phyloP scores from a whole-genome alignment of 495 filamentous ascomycete genomes.

The Margaritispora aquatica region DNA sequence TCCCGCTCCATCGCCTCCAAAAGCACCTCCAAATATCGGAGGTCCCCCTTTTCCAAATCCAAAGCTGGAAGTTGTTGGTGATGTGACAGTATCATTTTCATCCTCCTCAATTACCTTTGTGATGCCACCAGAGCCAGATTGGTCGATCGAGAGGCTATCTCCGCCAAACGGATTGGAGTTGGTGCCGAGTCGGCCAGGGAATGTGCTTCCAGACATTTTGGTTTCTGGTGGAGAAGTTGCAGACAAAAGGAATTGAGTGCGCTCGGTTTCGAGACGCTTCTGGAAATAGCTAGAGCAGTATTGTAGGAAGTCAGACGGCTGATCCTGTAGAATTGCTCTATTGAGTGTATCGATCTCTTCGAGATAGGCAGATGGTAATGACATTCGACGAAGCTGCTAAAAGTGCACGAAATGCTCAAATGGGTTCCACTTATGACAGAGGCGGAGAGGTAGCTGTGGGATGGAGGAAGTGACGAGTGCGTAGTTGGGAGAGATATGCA shows the following conservation, averaged over 20 bases:
- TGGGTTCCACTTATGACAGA: background rate
- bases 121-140: conserved; percentile 34
- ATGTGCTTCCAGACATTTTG: conserved; percentile 44
- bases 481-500: background rate
- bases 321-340: conserved; percentile 43
- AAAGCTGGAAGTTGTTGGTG: conserved; percentile 49
- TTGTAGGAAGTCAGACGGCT: conserved; percentile 55
- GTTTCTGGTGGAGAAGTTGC: conserved; percentile 8
- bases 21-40: conserved; percentile 34
- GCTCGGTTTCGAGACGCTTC: conserved; percentile 53
- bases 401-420: background rate
- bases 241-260: conserved; percentile 42
- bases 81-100: conserved; percentile 49
- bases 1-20: conserved; percentile 37
- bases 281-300: conserved; percentile 64
- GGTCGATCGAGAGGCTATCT: conserved; percentile 18
- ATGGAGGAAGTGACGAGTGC: background rate
- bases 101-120: conserved; percentile 53
- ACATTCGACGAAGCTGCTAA: conserved; percentile 29
- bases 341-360: conserved; percentile 55
- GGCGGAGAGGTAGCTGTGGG: background rate
- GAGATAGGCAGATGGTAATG: conserved; percentile 48
- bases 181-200: conserved; percentile 48
- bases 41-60: conserved; percentile 21
- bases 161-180: conserved; percentile 47